Base-by-base conservation (phyloP, 805 yeast genomes). In the Wickerhamomyces hampshirensis region DNA sequence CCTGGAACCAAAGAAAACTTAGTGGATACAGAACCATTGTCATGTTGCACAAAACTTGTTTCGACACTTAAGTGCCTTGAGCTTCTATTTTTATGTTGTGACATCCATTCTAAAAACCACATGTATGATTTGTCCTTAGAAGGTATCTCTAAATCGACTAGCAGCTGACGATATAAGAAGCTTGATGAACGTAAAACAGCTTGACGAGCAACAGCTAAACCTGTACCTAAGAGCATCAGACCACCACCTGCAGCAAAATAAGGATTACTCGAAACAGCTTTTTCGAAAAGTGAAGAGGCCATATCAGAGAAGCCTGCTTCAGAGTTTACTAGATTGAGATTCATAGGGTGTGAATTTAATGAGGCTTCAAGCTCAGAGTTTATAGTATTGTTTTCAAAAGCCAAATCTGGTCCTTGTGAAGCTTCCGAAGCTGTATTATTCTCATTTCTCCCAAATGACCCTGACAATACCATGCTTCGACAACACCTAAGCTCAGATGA, bases 211-310 rank as follows among this genome's bases (percentile, higher is more conserved):
- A 87, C 49, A 0, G 96, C 95, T 23, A 93, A 60, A 1, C 80
- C 82, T 0, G 95, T 88, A n/a, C 98, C 98, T 3, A 93, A 65
- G 4, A 89, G 66, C 98, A 93, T 93, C 28, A 93, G 66, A 0
- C 98, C 98, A 50, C 97, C 96, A 53, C 98, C 98, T 0, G 98
- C 98, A 1, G 97, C 93, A 65, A 93, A 91, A 59, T 87, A 88
- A n/a, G 97, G 98, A 56, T 91, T 91, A 26, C 75, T 71, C 16
- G 69, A 69, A 40, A 84, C 66, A 3, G 77, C 73, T 37, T 75
- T 77, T 28, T 71, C 60, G 50, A 77, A 61, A 5, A 79, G 60
- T 39, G 42, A 45, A 2, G 54, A 44, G 1, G 65, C 56, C 51
- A 59, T 56, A 1, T 65, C 61, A 53, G 23, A 1, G 57, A 46